These are phyloP conservation scores for Globisporangium viniferum DNA, from an alignment of 352 stramenopile species.

Conservation along the genomic window DNA sequence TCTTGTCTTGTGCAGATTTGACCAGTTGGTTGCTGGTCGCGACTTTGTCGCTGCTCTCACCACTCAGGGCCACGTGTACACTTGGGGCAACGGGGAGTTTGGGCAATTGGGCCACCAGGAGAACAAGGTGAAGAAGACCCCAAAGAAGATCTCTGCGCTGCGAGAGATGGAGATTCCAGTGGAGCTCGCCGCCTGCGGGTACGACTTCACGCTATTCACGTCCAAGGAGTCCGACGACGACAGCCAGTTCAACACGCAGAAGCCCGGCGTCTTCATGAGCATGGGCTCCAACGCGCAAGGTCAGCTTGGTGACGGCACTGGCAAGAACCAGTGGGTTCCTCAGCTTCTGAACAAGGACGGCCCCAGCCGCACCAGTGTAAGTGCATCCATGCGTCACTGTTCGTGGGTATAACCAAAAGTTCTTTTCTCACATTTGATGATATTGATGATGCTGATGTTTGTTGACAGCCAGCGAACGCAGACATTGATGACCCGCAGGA, in stretches of 20 bases:
- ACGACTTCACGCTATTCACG: slow-evolving; percentile 73
- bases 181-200: slow-evolving; percentile 47
- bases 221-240: slow-evolving; percentile 63
- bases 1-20: slow-evolving; percentile 34
- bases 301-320: slow-evolving; percentile 60
- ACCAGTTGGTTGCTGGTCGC: slow-evolving; percentile 44
- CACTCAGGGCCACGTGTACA: slow-evolving; percentile 67
- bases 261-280: slow-evolving; percentile 74
- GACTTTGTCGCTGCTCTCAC: slow-evolving; percentile 64
- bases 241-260: slow-evolving; percentile 73
- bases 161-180: slow-evolving; percentile 76
- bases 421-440: not conserved
- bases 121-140: slow-evolving; percentile 84
- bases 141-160: slow-evolving; percentile 83
- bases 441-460: not conserved
- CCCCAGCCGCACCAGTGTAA: slow-evolving; percentile 50
- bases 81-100: slow-evolving; percentile 74
- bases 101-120: slow-evolving; percentile 81
- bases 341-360: slow-evolving; percentile 76
- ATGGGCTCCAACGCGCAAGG: slow-evolving; percentile 75
- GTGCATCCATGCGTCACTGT: not conserved
- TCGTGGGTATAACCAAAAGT: not conserved
- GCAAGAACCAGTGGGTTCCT: slow-evolving; percentile 83
- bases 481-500: slow-evolving; percentile 65
- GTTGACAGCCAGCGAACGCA: slow-evolving; percentile 35